A percentile compares a stretch with the other conserved stretches of the same genome.
Conservation (phyloP, 805 yeast genomes). For the Wickerhamiella sergipiensis region DNA sequence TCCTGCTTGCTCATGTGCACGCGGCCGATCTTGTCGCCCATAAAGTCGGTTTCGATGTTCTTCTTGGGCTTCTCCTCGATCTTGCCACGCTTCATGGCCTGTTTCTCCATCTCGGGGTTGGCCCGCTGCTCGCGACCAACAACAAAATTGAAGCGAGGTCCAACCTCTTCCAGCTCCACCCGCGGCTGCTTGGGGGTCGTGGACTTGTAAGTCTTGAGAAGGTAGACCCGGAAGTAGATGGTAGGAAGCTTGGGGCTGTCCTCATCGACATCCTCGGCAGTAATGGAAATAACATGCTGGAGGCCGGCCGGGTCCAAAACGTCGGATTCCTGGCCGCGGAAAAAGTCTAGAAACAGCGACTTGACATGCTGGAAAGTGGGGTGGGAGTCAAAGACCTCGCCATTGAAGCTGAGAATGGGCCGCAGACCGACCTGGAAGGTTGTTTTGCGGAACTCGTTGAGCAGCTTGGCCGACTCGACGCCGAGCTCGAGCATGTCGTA, state of each 20-base stretch:
- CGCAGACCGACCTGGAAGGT: slow-evolving; percentile 82
- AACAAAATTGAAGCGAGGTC: slow-evolving; percentile 88
- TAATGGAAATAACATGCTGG: slow-evolving; percentile 76
- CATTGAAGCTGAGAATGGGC: slow-evolving; percentile 89
- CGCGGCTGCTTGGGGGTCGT: slow-evolving; percentile 70
- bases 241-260: slow-evolving; percentile 57
- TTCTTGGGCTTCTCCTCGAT: slow-evolving; percentile 70
- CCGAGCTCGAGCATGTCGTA: slow-evolving; percentile 91
- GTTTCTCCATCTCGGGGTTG: slow-evolving; percentile 78
- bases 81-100: slow-evolving; percentile 72
- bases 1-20: slow-evolving; percentile 95
- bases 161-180: slow-evolving; percentile 87
- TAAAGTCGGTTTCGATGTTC: slow-evolving; percentile 71
- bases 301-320: slow-evolving; percentile 89
- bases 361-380: slow-evolving; percentile 77
- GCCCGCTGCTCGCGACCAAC: slow-evolving; percentile 78
- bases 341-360: slow-evolving; percentile 81
- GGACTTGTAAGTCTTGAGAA: slow-evolving; percentile 64
- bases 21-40: slow-evolving; percentile 97
- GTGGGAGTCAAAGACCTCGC: slow-evolving; percentile 79
- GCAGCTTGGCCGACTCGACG: slow-evolving; percentile 44
- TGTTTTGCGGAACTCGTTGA: slow-evolving; percentile 63
- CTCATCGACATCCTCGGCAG: slow-evolving; percentile 65
- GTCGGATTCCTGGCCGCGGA: slow-evolving; percentile 70
- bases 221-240: slow-evolving; percentile 83